Percentiles rank a stretch among this genome's conserved stretches.
These are phyloP conservation scores for Sarcomyxa edulis DNA, from an alignment of 768 basidiomycete species.

Conservation along the genomic window DNA sequence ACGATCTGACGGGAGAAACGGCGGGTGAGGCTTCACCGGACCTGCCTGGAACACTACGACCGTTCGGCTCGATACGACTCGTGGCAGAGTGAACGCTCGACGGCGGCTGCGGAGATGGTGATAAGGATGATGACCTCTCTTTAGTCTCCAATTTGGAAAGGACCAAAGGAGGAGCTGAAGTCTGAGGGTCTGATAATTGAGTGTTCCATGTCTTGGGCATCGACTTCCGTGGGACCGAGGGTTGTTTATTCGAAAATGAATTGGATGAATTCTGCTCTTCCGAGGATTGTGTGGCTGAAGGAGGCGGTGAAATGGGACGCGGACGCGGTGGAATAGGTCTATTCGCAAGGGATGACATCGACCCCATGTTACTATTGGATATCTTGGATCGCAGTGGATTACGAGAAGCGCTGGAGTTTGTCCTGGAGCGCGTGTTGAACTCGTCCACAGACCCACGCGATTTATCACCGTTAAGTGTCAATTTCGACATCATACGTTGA, in stretches of 20 bases:
- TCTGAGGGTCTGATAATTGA: no score
- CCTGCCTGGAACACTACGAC: no score
- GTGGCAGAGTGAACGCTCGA: no score
- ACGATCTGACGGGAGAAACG: background rate
- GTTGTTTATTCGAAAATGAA: conserved; percentile 20
- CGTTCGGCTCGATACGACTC: no score
- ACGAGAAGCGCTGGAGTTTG: no score
- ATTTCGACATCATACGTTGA: conserved; percentile 79
- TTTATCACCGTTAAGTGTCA: conserved; percentile 35
- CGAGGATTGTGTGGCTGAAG: conserved; percentile 37
- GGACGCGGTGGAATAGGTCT: conserved; percentile 58
- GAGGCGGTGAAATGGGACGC: conserved; percentile 41
- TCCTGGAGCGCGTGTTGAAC: conserved; percentile 8
- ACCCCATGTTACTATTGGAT: conserved; percentile 18
- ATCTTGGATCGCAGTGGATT: conserved; percentile 8
- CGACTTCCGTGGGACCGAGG: conserved; percentile 22
- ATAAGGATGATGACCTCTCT: no score
- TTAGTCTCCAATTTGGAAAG: no score
- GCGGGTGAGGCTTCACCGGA: conserved; percentile 3
- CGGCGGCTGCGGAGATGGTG: no score
- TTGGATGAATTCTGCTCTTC: conserved; percentile 25
- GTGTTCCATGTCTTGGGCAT: no score
- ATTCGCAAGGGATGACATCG: conserved; percentile 48
- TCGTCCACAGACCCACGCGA: no score
- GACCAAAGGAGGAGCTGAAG: conserved; percentile 4